Evolutionary conservation across 2,329 filamentous ascomycete genomes (phyloP), one percentile per base, ranked within the genome.

Genomic region (Colletotrichum sp.): DNA sequence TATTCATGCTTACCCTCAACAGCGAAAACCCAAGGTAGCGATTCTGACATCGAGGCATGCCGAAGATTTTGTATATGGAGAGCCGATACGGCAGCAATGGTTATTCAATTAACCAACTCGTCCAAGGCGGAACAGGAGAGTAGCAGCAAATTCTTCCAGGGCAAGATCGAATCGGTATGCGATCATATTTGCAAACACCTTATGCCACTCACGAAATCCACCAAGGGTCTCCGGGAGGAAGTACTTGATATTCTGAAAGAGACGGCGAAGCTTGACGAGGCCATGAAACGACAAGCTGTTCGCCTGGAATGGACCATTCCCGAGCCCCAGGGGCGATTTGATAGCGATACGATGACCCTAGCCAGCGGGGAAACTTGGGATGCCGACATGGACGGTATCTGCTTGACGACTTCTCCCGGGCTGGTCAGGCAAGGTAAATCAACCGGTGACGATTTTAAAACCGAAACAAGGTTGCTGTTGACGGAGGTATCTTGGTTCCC

Each of bases 291-390:
- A 2, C 39, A 44, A 44, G 39, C 39, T 3, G 16, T 44, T 3
- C 39, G 39, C 39, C 5, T 44, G 0, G 39, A 6, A 0, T 44
- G 39, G 39, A 44, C 8, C 5, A 5, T 44, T 11, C 4, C 39
- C 1, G 2, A 44, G 0, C 2, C 2, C 2, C 39, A 3, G 5
- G 1, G 5, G 8, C 16, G 16, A 11, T 44, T 44, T 2, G 16
- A 44, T 1, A 44, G 39, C 3, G 9, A 3, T 44, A 0, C 39
- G 5, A 44, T 44, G 36, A 19, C 36, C 8, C 5, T 39, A 4
- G 36, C 8, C 2, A 39, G 36, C 1, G 36, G 36, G 6, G 36
- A 39, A 4, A 5, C 16, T 9, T 19, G 36, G 15, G 36, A 39
- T 0, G 36, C 36, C 16, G 7, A 39, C 4, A 39, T 39, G 36